These are phyloP conservation scores for Anthostomella pinea DNA, from an alignment of 2,329 filamentous ascomycete species.

Conservation along the genomic window DNA sequence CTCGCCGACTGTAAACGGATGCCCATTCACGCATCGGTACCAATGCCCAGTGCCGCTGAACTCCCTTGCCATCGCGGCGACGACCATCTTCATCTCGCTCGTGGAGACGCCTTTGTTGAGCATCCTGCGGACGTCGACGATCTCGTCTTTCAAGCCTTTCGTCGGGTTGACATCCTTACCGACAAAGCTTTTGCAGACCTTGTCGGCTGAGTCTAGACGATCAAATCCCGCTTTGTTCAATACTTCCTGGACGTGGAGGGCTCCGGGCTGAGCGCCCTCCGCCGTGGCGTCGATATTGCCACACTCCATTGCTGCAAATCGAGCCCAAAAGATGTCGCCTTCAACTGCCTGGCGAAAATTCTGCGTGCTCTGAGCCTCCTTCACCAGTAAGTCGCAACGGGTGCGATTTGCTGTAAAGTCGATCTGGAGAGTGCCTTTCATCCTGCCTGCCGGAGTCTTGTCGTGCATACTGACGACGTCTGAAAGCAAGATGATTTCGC, in stretches of 20 bases:
- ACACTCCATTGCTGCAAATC: no score
- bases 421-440: conserved; percentile 20
- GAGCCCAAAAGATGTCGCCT: conserved; percentile 48
- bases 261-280: no score
- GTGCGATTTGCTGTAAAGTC: conserved; percentile 32
- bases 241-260: no score
- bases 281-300: no score
- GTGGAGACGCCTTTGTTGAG: no score
- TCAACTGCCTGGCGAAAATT: conserved; percentile 46
- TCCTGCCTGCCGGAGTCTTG: conserved; percentile 1
- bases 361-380: conserved; percentile 32
- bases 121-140: no score
- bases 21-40: conserved; percentile 5
- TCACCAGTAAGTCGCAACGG: conserved; percentile 41
- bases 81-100: no score
- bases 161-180: no score
- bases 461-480: conserved; percentile 33
- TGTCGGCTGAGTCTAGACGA: no score
- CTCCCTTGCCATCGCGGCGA: conserved; percentile 5
- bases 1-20: conserved; percentile 58
- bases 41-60: conserved; percentile 5
- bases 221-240: no score
- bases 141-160: no score
- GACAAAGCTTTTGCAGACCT: no score
- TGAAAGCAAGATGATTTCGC: conserved; percentile 45